Conservation (phyloP, 2,329 filamentous ascomycete genomes). For the Sordariomycetes sp. region DNA sequence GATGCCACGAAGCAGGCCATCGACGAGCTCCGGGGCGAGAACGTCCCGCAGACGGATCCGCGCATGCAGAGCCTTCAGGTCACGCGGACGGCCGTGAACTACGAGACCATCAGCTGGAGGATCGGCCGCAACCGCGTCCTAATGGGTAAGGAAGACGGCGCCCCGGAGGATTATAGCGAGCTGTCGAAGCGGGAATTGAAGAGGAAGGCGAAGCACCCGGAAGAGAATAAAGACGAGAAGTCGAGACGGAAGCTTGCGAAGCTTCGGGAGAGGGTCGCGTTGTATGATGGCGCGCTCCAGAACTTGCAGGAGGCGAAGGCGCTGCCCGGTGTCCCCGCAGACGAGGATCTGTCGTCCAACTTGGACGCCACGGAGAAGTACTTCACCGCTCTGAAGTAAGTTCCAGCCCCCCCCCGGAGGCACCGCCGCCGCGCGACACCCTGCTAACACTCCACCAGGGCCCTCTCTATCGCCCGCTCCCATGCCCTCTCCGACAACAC, state of each 20-base stretch:
- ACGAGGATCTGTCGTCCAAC: constrained; percentile 63
- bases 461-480: constrained; percentile 74
- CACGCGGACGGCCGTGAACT: constrained; percentile 86
- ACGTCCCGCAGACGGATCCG: constrained; percentile 70
- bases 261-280: constrained; percentile 74
- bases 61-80: constrained; percentile 90
- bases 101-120: constrained; percentile 87
- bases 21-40: constrained; percentile 77
- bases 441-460: constrained; percentile 36
- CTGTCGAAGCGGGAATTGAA: constrained; percentile 37
- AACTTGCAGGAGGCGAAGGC: constrained; percentile 86
- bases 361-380: constrained; percentile 72
- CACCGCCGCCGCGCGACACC: not conserved
- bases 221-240: constrained; percentile 49
- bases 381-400: constrained; percentile 79
- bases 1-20: constrained; percentile 91
- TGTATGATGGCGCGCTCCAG: constrained; percentile 86
- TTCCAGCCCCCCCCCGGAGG: constrained; percentile 7
- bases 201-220: constrained; percentile 25
- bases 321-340: constrained; percentile 79
- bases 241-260: constrained; percentile 67
- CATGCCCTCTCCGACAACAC: constrained; percentile 64
- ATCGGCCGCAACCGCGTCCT: constrained; percentile 87
- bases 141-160: constrained; percentile 72
- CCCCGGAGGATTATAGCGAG: constrained; percentile 39